Evolutionary conservation across 495 filamentous ascomycete species (phyloP), one percentile per base, ranked within the genome.

Genomic region (Wilcoxina mikolae): DNA sequence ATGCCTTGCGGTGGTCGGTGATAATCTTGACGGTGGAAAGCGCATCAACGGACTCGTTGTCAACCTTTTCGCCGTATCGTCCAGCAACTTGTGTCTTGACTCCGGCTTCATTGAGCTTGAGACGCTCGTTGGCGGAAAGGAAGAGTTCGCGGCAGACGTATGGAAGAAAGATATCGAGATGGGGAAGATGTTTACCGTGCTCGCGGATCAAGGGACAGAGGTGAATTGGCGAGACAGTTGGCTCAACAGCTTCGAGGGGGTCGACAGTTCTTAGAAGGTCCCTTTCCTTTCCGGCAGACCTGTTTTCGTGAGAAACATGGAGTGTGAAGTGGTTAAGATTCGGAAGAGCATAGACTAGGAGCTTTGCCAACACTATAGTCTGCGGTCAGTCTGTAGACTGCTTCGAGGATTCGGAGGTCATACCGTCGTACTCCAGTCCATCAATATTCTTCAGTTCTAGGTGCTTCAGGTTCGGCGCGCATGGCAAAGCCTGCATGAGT

Each of bases 91-190:
- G 54, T 15, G 47, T 46, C 25, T 29, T 62, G 23, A 62, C 56
- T 3, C 58, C 63, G 5, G 53, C 62, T 56, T 66, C 63, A 29
- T 27, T 20, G 18, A 65, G 58, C 50, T 62, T 66, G 11, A 53
- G n/a, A 39, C 60, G 65, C 5, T 65, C 62, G 1, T 49, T 29
- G 20, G 56, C 56, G 22, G 62, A 49, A 22, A 66, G 48, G 18
- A 66, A 66, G 18, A 66, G 17, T 17, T 66, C 64, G 2, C 64
- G 63, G 47, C 64, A 66, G 50, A 67, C 53, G 31, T 53, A 66
- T 11, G 64, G 64, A 24, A 58, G 56, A 29, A 35, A 54, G 15
- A 67, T 54, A 33, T 64, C 58, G 11, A 66, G 33, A 22, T 56
- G 65, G 38, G 56, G 48, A 18, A 64, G 59, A 22, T 67, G 55